phyloP scores from a whole-genome alignment of 176 grass and related monocot species.

The Zea mays region DNA sequence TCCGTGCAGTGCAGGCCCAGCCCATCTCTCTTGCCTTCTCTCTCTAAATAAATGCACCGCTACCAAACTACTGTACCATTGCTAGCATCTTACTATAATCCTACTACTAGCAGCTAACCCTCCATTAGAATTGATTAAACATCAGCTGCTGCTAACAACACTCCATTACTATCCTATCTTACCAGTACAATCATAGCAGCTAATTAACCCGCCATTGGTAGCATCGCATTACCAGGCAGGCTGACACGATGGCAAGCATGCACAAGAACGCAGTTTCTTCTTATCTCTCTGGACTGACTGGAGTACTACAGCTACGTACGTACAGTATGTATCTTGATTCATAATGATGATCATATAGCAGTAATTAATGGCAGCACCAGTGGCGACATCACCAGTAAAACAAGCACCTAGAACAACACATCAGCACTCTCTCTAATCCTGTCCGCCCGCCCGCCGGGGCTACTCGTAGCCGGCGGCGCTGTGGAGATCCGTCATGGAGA shows the following conservation, averaged over 20 bases:
- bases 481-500: conserved; percentile 72
- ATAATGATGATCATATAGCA: conserved; percentile 36
- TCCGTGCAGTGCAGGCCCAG: too few relatives aligned
- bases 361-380: not conserved
- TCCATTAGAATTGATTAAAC: too few relatives aligned
- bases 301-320: too few relatives aligned
- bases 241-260: not conserved
- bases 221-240: not conserved
- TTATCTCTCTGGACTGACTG: not conserved
- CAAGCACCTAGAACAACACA: not conserved
- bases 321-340: conserved; percentile 31
- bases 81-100: too few relatives aligned
- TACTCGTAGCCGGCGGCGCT: conserved; percentile 6
- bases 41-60: not conserved
- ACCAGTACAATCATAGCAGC: too few relatives aligned
- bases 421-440: too few relatives aligned
- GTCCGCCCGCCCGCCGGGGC: too few relatives aligned
- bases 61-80: not conserved
- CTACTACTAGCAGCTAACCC: too few relatives aligned
- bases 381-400: not conserved
- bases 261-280: conserved; percentile 35
- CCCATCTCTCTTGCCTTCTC: not conserved
- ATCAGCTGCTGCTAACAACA: too few relatives aligned
- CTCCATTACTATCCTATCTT: too few relatives aligned
- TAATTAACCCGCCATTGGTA: too few relatives aligned